Evolutionary conservation across 306 rosid species (phyloP).

Genomic region (Trifolium fragiferum): DNA sequence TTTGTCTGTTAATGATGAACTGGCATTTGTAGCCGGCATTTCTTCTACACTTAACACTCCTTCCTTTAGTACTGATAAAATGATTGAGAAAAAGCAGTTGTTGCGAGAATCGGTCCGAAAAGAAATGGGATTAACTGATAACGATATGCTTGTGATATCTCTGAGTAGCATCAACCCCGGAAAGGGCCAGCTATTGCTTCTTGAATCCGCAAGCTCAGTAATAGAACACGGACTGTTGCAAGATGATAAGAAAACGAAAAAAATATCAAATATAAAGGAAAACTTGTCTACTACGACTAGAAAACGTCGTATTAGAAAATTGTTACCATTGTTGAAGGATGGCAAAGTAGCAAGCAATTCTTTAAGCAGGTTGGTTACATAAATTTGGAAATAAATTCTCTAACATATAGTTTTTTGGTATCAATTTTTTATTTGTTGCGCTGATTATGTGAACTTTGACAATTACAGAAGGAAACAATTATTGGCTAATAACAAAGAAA

Average conservation of each 20-base stretch:
- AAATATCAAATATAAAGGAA: constrained; percentile 43
- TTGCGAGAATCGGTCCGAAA: constrained; percentile 77
- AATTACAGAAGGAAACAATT: constrained; percentile 50
- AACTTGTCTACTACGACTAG: constrained; percentile 49
- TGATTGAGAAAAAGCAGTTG: constrained; percentile 71
- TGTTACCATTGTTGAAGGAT: constrained; percentile 56
- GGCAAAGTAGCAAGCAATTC: constrained; percentile 43
- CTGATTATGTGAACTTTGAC: constrained; percentile 46
- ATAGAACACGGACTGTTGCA: constrained; percentile 49
- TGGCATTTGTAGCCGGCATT: constrained; percentile 96
- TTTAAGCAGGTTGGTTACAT: constrained; percentile 47
- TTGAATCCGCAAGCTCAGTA: constrained; percentile 72
- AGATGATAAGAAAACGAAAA: constrained; percentile 52
- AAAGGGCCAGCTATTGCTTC: constrained; percentile 90
- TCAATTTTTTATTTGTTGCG: constrained; percentile 42
- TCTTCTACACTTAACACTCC: constrained; percentile 86
- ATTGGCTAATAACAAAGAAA: constrained; percentile 45
- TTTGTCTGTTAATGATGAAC: constrained; percentile 84
- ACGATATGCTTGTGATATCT: constrained; percentile 85
- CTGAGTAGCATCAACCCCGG: constrained; percentile 96
- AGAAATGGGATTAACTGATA: constrained; percentile 84
- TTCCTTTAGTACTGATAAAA: constrained; percentile 71
- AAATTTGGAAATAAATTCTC: constrained; percentile 30
- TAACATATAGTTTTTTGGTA: constrained; percentile 37
- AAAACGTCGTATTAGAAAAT: constrained; percentile 64